A percentile compares a stretch with the other conserved stretches of the same genome.
phyloP scores from a whole-genome alignment of 1,284 basidiomycete genomes.

The Malassezia globosa region DNA sequence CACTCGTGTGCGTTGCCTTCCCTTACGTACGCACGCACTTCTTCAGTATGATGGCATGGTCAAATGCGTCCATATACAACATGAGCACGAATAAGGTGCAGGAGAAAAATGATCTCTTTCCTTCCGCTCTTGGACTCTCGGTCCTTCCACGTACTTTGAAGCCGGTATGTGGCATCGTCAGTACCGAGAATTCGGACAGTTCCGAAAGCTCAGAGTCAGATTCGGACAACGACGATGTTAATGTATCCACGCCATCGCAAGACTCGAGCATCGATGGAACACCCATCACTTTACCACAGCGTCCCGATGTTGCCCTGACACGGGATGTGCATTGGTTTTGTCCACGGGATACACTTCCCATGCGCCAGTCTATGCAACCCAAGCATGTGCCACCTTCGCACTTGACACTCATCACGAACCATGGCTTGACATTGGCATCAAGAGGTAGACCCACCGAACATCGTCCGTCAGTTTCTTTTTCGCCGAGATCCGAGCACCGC shows the following conservation, averaged over 20 bases:
- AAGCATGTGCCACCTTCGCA: neutral
- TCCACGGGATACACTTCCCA: neutral
- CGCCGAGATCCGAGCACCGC: conserved; percentile 9
- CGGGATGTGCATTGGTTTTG: conserved; percentile 1
- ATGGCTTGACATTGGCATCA: conserved; percentile 4
- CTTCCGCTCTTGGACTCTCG: too few relatives aligned
- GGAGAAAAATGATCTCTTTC: too few relatives aligned
- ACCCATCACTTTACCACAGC: conserved; percentile 8
- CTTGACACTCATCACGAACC: conserved; percentile 6
- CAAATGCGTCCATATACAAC: too few relatives aligned
- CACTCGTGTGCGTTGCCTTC: too few relatives aligned
- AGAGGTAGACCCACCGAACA: too few relatives aligned
- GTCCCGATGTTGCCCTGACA: conserved; percentile 7
- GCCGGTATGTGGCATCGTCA: too few relatives aligned
- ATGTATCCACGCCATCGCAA: too few relatives aligned
- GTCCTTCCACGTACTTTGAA: too few relatives aligned
- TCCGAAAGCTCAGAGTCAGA: neutral
- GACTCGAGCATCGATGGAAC: neutral
- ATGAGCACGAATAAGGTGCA: too few relatives aligned
- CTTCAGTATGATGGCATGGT: too few relatives aligned
- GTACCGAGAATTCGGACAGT: too few relatives aligned
- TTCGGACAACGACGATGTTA: conserved; percentile 1
- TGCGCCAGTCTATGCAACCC: neutral
- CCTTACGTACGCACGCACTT: too few relatives aligned
- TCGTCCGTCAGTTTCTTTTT: neutral